Evolutionary conservation across 495 filamentous ascomycete genomes (phyloP).

Genomic region (Chaetomium fimeti): DNA sequence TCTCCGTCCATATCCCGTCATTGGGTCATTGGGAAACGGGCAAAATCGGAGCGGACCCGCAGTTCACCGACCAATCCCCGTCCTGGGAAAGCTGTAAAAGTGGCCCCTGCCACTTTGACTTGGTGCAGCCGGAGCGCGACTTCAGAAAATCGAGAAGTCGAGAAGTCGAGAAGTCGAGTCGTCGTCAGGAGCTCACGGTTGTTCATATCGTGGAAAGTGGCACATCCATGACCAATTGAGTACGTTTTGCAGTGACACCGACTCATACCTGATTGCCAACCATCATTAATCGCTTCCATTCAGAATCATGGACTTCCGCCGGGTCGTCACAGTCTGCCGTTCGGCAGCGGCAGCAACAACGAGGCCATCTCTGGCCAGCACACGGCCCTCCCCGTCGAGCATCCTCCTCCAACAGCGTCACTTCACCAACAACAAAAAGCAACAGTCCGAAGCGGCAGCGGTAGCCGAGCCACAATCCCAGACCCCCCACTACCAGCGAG

Average conservation of each 20-base stretch:
- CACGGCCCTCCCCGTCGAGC: conserved; percentile 19
- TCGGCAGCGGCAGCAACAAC: conserved; percentile 28
- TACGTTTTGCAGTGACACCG: background rate
- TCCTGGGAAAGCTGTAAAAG: conserved; percentile 7
- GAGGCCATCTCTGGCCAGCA: conserved; percentile 21
- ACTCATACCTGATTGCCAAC: background rate
- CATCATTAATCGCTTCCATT: background rate
- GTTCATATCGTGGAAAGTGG: background rate
- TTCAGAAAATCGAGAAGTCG: conserved; percentile 20
- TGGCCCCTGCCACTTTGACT: conserved; percentile 8
- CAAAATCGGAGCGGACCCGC: conserved; percentile 20
- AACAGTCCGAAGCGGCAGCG: conserved; percentile 9
- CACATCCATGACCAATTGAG: conserved; percentile 27
- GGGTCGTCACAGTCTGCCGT: conserved; percentile 30
- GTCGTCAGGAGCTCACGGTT: conserved; percentile 3
- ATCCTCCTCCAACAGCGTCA: conserved; percentile 10
- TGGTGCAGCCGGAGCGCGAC: conserved; percentile 16
- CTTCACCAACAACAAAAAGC: conserved; percentile 18
- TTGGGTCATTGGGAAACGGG: background rate
- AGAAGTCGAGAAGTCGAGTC: conserved; percentile 7
- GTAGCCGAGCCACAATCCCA: background rate
- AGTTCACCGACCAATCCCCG: conserved; percentile 8
- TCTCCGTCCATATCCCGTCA: too few relatives aligned
- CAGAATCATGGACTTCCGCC: conserved; percentile 35
- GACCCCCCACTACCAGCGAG: background rate